Base-by-base conservation (phyloP, 495 filamentous ascomycete species). In the Aspergillus wentii region DNA sequence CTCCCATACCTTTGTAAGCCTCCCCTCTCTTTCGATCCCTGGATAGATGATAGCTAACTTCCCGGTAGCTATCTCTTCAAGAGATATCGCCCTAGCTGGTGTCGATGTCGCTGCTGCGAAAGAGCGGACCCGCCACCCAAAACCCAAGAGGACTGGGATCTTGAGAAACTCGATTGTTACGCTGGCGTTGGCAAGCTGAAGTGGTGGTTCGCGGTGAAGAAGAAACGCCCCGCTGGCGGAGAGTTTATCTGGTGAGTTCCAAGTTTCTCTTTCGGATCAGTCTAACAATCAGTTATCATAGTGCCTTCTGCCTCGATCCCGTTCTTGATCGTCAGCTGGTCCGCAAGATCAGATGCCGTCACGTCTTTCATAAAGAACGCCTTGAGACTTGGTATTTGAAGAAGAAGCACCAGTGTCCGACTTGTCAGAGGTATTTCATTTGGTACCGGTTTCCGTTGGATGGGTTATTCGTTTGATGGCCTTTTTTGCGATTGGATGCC, bases 341-440 rank as follows among this genome's bases (percentile, higher is more conserved):
- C 31, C 57, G 61, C 8, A 62, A 71, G 30, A 33, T 71, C 33
- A 62, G 58, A 31, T 71, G 68, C 32, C 46, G 65, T 33, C 68
- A 71, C 35, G 66, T 71, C 10, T 71, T 71, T 34, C 68, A 71
- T 33, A 56, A 59, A 11, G 64, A 68, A 35, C 69, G 68, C 34
- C 44, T 71, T 15, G 68, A 71, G 30, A 65, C 60, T 33, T 71
- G 68, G 68, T 71, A 61, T 37, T 43, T 69, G 26, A 54, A 64
- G 5, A 56, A 64, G 41, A 65, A 71, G 30, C 68, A 51, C 35
- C 64, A 66, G 30, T 71, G 68, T 26, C 68, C 68, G 17, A 44
- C 69, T 7, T 71, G 68, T 34, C 64, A 69, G 22, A 40, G 60
- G 10, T 56, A 54, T 1, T 71, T 66, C 51, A 68, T 54, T 46